Percentiles rank a stretch among this genome's conserved stretches.
Conservation (phyloP, 176 grass and related monocot species). For the Tillandsia leiboldiana region DNA sequence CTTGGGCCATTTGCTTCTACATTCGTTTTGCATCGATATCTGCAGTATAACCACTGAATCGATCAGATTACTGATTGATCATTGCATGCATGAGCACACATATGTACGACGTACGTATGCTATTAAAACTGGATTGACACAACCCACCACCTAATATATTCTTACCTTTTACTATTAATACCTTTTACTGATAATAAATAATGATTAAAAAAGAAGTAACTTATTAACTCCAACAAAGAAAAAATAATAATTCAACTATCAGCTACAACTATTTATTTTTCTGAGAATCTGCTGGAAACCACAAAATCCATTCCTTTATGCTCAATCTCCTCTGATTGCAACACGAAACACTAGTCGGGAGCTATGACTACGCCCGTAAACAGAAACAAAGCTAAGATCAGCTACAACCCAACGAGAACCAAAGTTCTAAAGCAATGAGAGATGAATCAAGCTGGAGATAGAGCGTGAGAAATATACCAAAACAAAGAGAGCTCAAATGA, state of each 20-base stretch:
- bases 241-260: not conserved
- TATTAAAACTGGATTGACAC: too few species aligned
- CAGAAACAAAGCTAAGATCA: too few species aligned
- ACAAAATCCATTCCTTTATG: not conserved
- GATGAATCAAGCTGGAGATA: not conserved
- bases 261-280: not conserved
- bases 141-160: too few species aligned
- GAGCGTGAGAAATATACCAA: slow-evolving; percentile 15
- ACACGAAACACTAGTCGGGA: not conserved
- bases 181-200: too few species aligned
- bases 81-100: too few species aligned
- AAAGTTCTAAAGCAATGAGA: slow-evolving; percentile 2
- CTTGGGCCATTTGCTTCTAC: too few species aligned
- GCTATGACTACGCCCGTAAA: not conserved
- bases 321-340: not conserved
- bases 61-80: too few species aligned
- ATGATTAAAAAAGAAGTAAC: not conserved
- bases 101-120: too few species aligned
- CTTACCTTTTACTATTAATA: too few species aligned
- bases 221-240: not conserved
- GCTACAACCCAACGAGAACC: not conserved
- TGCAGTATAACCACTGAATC: too few species aligned
- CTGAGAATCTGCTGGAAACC: not conserved
- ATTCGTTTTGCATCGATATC: too few species aligned
- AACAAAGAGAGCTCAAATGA: slow-evolving; percentile 26